These are phyloP conservation scores for Puccinia triticina DNA, from an alignment of 1,284 basidiomycete genomes.

Conservation along the genomic window DNA sequence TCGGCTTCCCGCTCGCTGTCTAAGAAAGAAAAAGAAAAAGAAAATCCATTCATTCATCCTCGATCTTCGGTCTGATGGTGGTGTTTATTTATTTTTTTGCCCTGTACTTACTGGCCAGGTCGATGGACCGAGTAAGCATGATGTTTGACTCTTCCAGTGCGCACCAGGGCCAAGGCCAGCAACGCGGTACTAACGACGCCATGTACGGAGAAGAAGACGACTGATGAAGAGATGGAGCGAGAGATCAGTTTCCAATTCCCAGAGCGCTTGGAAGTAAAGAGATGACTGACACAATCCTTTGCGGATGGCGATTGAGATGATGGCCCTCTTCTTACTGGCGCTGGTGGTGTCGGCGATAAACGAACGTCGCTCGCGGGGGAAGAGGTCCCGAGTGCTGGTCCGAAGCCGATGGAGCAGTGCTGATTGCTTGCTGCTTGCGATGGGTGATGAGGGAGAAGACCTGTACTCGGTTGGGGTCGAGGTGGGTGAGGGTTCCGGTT, in stretches of 20 bases:
- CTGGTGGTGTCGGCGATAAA: conserved; percentile 35
- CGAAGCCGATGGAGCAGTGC: neutral
- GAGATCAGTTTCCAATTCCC: neutral
- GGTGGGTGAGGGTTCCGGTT: neutral
- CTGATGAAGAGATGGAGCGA: neutral
- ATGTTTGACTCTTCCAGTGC: conserved; percentile 7
- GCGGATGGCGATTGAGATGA: conserved; percentile 42
- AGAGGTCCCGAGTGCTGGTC: neutral
- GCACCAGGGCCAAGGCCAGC: conserved; percentile 36
- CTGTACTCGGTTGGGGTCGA: neutral
- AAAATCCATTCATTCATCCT: neutral
- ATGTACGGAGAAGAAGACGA: conserved; percentile 48
- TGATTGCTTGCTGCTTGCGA: neutral
- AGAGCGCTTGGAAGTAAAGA: no score
- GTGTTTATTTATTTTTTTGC: neutral
- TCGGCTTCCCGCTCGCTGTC: neutral
- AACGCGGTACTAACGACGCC: conserved; percentile 28
- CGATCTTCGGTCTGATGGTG: no score
- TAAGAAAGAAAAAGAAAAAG: neutral
- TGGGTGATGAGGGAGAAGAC: no score
- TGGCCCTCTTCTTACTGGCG: conserved; percentile 34
- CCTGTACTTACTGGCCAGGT: neutral
- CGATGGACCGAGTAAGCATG: neutral
- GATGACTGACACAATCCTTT: conserved; percentile 44
- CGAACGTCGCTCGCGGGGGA: conserved; percentile 28